Evolutionary conservation across 2,329 filamentous ascomycete genomes (phyloP).

Genomic region (Fusarium caatingaense): DNA sequence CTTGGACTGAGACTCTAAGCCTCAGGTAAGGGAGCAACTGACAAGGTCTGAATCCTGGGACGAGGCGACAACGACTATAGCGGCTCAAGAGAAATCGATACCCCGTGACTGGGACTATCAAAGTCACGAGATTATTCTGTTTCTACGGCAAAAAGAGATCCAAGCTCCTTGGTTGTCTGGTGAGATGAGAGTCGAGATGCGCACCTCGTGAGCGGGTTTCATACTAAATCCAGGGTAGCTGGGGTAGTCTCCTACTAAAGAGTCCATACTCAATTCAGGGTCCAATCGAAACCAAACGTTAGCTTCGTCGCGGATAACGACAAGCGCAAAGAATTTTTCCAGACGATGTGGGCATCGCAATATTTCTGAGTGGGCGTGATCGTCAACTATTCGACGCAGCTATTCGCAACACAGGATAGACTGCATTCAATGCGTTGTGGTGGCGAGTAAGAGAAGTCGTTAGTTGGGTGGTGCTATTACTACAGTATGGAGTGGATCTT

Average conservation of each 20-base stretch:
- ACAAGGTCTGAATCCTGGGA: constrained; percentile 24
- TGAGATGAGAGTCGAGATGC: constrained; percentile 1
- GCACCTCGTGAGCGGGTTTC: constrained; percentile 3
- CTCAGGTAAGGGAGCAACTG: constrained; percentile 28
- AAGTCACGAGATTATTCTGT: constrained; percentile 1
- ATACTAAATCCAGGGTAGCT: constrained; percentile 32
- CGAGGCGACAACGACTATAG: not conserved
- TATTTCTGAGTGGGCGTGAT: constrained; percentile 1
- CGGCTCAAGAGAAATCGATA: constrained; percentile 1
- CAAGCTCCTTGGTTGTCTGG: constrained; percentile 7
- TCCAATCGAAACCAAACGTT: constrained; percentile 29
- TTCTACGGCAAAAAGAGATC: not conserved
- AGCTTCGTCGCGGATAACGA: constrained; percentile 24
- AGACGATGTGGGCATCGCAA: constrained; percentile 14
- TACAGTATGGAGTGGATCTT: not conserved
- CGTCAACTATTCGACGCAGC: not conserved
- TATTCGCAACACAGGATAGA: not conserved
- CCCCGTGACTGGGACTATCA: not conserved
- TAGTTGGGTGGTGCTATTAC: not conserved
- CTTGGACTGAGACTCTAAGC: constrained; percentile 16
- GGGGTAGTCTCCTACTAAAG: not conserved
- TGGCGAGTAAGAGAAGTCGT: not conserved
- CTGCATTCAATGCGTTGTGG: not conserved
- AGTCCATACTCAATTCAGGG: constrained; percentile 19
- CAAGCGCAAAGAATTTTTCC: constrained; percentile 16